A percentile compares a stretch with the other conserved stretches of the same genome.
Evolutionary conservation across 352 stramenopile species (phyloP).

Genomic region (Globisporangium radiosum): DNA sequence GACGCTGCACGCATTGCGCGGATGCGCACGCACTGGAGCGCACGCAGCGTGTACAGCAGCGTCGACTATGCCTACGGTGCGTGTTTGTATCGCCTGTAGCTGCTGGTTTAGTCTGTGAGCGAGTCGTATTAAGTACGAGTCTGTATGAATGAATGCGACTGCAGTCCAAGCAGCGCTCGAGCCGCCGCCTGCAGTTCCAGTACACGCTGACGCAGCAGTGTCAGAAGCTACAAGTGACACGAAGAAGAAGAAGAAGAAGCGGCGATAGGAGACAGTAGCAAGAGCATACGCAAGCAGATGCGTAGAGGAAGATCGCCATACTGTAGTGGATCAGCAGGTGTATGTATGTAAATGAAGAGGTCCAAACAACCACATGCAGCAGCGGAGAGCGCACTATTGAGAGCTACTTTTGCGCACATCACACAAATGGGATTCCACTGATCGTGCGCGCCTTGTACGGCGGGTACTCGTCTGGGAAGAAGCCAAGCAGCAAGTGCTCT

Average conservation of each 20-base stretch:
- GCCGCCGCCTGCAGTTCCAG: conserved; percentile 21
- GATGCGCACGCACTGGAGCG: conserved; percentile 41
- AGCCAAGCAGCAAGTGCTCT: conserved; percentile 84
- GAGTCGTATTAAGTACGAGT: neutral
- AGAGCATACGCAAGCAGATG: neutral
- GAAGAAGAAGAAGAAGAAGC: conserved; percentile 35
- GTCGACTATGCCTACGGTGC: conserved; percentile 45
- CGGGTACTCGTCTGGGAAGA: conserved; percentile 92
- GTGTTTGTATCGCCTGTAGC: conserved; percentile 9
- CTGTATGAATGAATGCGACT: neutral
- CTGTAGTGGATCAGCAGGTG: no score
- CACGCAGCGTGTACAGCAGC: conserved; percentile 26
- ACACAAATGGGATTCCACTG: conserved; percentile 92
- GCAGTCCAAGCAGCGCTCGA: conserved; percentile 37
- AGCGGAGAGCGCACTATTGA: neutral
- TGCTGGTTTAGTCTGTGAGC: neutral
- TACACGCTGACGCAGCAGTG: neutral
- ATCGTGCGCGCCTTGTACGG: conserved; percentile 83
- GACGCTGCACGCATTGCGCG: conserved; percentile 27
- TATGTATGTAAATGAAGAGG: no score
- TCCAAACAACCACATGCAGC: no score
- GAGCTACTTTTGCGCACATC: neutral
- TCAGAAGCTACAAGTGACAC: conserved; percentile 19
- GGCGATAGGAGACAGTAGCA: conserved; percentile 2
- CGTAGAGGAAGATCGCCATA: neutral